Evolutionary conservation across 2,329 filamentous ascomycete species (phyloP).

Genomic region (Phaeosphaeriaceae sp.): DNA sequence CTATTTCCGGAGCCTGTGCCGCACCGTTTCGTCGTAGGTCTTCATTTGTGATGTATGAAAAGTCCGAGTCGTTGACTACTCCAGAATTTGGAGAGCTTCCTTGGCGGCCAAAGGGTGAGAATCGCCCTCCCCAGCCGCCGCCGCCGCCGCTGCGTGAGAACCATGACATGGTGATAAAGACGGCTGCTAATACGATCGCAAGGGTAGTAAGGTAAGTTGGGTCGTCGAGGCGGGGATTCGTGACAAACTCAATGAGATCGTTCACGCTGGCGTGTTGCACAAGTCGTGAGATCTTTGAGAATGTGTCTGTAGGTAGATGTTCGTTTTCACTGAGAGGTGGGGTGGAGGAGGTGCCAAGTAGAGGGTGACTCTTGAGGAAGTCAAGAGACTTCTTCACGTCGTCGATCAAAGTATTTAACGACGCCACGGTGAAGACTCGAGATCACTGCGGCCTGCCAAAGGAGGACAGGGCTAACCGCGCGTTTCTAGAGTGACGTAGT

Average conservation of each 20-base stretch:
- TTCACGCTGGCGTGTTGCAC: conserved; percentile 24
- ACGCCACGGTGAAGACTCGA: conserved; percentile 43
- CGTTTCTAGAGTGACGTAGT: conserved; percentile 22
- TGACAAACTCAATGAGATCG: conserved; percentile 34
- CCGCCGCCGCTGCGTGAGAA: conserved; percentile 52
- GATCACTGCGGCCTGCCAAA: conserved; percentile 15
- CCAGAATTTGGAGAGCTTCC: conserved; percentile 48
- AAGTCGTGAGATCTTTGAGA: conserved; percentile 25
- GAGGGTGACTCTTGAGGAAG: conserved; percentile 42
- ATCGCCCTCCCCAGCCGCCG: conserved; percentile 52
- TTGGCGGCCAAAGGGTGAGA: conserved; percentile 57
- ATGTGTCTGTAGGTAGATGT: conserved; percentile 21
- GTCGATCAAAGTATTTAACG: conserved; percentile 38
- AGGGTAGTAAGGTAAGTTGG: conserved; percentile 42
- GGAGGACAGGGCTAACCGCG: conserved; percentile 21
- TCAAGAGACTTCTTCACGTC: conserved; percentile 46
- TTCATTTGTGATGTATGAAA: conserved; percentile 81
- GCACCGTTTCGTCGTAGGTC: conserved; percentile 61
- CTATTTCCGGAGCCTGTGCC: conserved; percentile 50
- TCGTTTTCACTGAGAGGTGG: conserved; percentile 17
- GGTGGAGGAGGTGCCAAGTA: conserved; percentile 30
- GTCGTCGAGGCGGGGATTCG: conserved; percentile 42
- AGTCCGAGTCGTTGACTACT: conserved; percentile 76
- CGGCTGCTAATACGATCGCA: conserved; percentile 45
- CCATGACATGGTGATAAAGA: conserved; percentile 56